Percentiles rank a stretch among this genome's conserved stretches.
phyloP scores from a whole-genome alignment of 257 asterid species.

The Anisodus tanguticus region DNA sequence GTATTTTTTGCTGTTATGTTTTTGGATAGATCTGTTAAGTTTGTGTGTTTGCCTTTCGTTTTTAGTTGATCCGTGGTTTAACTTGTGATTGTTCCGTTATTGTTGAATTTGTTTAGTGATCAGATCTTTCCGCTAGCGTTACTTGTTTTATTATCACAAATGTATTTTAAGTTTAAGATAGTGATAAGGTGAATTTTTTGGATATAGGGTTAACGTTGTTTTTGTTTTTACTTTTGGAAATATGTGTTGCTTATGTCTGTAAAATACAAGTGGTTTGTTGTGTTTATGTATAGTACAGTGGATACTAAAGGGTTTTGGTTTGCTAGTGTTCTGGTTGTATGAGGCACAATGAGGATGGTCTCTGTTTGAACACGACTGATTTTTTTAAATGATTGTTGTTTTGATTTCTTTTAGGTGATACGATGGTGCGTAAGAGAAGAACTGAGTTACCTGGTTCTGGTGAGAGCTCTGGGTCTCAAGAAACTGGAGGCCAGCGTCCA shows the following conservation, averaged over 20 bases:
- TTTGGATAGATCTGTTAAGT: slow-evolving; percentile 25
- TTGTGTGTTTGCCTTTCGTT: neutral
- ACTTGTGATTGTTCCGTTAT: neutral
- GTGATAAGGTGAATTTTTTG: neutral
- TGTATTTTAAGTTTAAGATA: neutral
- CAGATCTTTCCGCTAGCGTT: neutral
- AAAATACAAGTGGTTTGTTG: neutral
- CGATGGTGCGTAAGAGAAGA: slow-evolving; percentile 82
- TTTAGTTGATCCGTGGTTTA: neutral
- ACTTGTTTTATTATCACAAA: neutral
- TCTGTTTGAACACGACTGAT: neutral
- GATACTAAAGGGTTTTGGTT: neutral
- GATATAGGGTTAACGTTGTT: neutral
- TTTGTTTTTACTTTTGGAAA: neutral
- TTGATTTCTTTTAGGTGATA: slow-evolving; percentile 42
- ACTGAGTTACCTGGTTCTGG: slow-evolving; percentile 66
- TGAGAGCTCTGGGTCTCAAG: slow-evolving; percentile 65
- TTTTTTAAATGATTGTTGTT: slow-evolving; percentile 14
- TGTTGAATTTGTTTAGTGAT: neutral
- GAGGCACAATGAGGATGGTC: neutral
- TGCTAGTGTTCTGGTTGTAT: neutral
- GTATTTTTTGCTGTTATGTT: neutral
- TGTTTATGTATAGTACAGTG: neutral
- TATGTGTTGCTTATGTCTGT: neutral
- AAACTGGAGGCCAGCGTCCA: slow-evolving; percentile 59